Evolutionary conservation across 768 basidiomycete species (phyloP).

Genomic region (Boletus coccyginus): DNA sequence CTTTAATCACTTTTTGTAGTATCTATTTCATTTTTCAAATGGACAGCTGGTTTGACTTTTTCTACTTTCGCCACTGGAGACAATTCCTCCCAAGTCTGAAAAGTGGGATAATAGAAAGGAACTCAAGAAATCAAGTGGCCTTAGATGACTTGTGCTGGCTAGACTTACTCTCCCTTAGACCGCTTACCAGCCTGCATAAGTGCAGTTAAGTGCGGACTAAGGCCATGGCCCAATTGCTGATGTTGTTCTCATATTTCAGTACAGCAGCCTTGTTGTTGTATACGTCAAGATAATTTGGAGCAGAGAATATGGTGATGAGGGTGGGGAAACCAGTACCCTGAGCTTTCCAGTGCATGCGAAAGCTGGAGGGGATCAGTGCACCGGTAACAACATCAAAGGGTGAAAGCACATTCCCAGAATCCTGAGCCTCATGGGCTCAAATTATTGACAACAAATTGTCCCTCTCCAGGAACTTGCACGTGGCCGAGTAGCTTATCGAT

Average conservation of each 20-base stretch:
- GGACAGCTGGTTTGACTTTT: too few species aligned
- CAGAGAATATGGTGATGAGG: conserved; percentile 97
- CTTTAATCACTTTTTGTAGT: too few species aligned
- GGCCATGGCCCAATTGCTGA: too few species aligned
- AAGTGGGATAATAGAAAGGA: too few species aligned
- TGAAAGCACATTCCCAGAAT: conserved; percentile 67
- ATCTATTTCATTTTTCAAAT: too few species aligned
- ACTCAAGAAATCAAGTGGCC: too few species aligned
- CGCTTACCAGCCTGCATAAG: too few species aligned
- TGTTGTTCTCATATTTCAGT: conserved; percentile 95
- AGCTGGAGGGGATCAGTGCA: conserved; percentile 42
- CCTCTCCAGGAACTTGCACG: conserved; percentile 89
- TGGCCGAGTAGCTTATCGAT: conserved; percentile 68
- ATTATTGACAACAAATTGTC: conserved; percentile 91
- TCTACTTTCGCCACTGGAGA: too few species aligned
- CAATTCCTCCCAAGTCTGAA: too few species aligned
- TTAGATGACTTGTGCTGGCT: too few species aligned
- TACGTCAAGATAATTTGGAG: conserved; percentile 94
- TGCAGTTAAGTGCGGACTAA: too few species aligned
- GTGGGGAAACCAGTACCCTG: conserved; percentile 92
- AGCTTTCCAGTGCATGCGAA: conserved; percentile 93
- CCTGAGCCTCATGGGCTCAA: conserved; percentile 95
- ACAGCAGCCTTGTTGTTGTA: conserved; percentile 97
- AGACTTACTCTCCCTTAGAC: too few species aligned
- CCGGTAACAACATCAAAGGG: background rate